Evolutionary conservation across 768 basidiomycete genomes (phyloP).

Genomic region (Russula sp.): DNA sequence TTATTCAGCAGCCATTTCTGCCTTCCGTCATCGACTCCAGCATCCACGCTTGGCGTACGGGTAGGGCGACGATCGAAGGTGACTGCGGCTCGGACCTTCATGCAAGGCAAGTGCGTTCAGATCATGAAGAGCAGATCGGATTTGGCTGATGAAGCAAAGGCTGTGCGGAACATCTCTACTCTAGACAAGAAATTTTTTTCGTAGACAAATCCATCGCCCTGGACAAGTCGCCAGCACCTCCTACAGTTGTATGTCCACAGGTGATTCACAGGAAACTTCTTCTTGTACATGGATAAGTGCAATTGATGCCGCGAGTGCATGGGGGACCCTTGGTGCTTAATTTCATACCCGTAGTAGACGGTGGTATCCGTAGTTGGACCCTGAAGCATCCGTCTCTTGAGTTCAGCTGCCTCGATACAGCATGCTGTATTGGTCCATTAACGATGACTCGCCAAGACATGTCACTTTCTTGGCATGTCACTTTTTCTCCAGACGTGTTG

Average conservation of each 20-base stretch:
- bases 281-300: not conserved
- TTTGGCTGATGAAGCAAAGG: not conserved
- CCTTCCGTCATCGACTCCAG: not conserved
- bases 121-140: not conserved
- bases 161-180: not conserved
- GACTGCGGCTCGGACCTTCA: not conserved
- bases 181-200: not conserved
- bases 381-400: not conserved
- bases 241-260: not conserved
- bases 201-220: not conserved
- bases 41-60: not conserved
- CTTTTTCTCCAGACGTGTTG: too few species aligned
- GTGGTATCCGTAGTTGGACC: not conserved
- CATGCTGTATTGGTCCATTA: not conserved
- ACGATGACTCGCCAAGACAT: too few species aligned
- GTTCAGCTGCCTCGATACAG: not conserved
- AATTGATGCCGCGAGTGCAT: not conserved
- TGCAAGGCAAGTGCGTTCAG: not conserved
- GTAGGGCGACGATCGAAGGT: not conserved
- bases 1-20: not conserved
- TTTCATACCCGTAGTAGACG: not conserved
- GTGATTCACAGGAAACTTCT: not conserved
- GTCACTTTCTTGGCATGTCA: too few species aligned
- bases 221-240: not conserved
- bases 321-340: not conserved